Conservation (phyloP, 257 asterid genomes). For the Solanum habrochaites region DNA sequence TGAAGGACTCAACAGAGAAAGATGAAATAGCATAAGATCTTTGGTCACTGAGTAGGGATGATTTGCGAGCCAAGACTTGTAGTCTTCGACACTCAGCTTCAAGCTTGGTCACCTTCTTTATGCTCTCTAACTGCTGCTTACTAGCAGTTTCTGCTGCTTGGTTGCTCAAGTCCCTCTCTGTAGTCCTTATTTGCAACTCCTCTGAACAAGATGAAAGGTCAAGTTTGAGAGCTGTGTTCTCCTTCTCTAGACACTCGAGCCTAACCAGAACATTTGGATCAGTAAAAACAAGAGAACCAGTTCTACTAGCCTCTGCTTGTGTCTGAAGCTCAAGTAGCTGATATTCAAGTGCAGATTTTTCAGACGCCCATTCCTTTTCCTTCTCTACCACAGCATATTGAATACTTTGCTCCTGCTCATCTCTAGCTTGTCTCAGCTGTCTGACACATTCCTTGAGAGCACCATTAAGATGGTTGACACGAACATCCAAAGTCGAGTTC, state of each 20-base stretch:
- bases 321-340: slow-evolving; percentile 30
- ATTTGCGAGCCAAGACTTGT: slow-evolving; percentile 32
- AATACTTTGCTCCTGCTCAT: slow-evolving; percentile 42
- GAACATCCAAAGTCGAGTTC: slow-evolving; percentile 51
- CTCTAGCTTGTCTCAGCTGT: slow-evolving; percentile 56
- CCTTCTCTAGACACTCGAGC: slow-evolving; percentile 37
- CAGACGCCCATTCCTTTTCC: slow-evolving; percentile 28
- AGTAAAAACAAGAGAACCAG: slow-evolving; percentile 8
- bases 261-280: slow-evolving; percentile 15
- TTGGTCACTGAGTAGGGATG: slow-evolving; percentile 15
- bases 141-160: slow-evolving; percentile 71
- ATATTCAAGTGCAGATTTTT: slow-evolving; percentile 31
- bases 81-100: slow-evolving; percentile 43
- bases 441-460: slow-evolving; percentile 75
- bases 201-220: slow-evolving; percentile 31
- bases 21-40: slow-evolving; percentile 25
- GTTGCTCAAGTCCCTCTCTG: slow-evolving; percentile 66
- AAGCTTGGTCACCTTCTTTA: slow-evolving; percentile 45
- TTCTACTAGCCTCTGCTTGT: slow-evolving; percentile 13
- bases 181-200: slow-evolving; percentile 33
- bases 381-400: slow-evolving; percentile 26
- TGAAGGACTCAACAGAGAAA: slow-evolving; percentile 28
- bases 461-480: slow-evolving; percentile 56
- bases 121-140: slow-evolving; percentile 59
- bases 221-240: slow-evolving; percentile 38